phyloP scores from a whole-genome alignment of 345 rosid genomes.

The Luvunga scandens region DNA sequence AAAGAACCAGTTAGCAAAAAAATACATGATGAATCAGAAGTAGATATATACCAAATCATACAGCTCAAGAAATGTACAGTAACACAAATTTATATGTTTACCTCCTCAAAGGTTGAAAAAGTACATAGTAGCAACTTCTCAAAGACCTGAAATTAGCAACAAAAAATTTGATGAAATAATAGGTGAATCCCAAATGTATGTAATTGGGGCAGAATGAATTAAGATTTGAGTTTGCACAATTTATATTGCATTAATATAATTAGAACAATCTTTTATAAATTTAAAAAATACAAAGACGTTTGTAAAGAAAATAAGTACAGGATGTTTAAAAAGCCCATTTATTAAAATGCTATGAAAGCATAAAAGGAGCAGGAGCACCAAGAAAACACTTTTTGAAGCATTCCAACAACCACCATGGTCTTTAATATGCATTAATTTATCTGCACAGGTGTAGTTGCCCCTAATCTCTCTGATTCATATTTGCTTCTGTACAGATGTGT shows the following conservation, averaged over 20 bases:
- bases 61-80: neutral
- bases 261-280: neutral
- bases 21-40: neutral
- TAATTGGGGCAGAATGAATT: neutral
- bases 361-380: neutral
- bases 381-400: neutral
- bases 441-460: too few relatives aligned
- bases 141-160: constrained; percentile 55
- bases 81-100: constrained; percentile 20
- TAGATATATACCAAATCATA: neutral
- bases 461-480: too few relatives aligned
- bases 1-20: neutral
- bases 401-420: too few relatives aligned
- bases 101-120: constrained; percentile 84
- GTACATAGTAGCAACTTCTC: constrained; percentile 75
- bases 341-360: neutral
- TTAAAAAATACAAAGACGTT: neutral
- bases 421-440: too few relatives aligned
- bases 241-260: neutral
- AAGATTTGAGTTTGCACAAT: neutral
- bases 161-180: constrained; percentile 16
- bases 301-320: neutral
- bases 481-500: too few relatives aligned
- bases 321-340: neutral
- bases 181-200: neutral